These are phyloP conservation scores for Lasiosphaeriaceae sp. DNA, from an alignment of 495 filamentous ascomycete genomes.

Conservation along the genomic window DNA sequence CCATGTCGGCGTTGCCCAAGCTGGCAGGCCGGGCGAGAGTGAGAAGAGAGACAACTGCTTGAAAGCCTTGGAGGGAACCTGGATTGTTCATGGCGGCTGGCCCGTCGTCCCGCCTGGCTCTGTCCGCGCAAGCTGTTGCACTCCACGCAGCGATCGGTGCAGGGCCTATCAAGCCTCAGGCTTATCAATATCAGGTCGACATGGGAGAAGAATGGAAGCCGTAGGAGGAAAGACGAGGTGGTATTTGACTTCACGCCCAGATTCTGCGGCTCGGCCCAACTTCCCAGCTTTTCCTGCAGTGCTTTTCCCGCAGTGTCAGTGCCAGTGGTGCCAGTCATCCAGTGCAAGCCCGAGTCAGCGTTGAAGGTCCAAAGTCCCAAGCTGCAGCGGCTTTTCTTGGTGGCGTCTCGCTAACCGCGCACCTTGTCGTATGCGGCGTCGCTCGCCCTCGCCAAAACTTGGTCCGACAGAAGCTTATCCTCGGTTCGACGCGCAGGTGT, in stretches of 20 bases:
- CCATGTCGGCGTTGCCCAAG: constrained; percentile 12
- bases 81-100: background rate
- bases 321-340: too few relatives aligned
- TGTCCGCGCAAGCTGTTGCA: background rate
- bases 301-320: too few relatives aligned
- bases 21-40: background rate
- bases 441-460: background rate
- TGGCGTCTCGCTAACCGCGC: background rate
- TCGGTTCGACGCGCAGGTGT: background rate
- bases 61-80: background rate
- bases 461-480: background rate
- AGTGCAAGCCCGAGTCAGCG: background rate
- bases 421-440: background rate
- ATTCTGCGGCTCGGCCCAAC: too few relatives aligned
- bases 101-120: background rate
- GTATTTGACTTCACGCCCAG: too few relatives aligned
- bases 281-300: too few relatives aligned
- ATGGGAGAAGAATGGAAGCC: too few relatives aligned
- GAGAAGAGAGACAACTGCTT: background rate
- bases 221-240: too few relatives aligned
- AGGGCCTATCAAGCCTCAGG: too few relatives aligned
- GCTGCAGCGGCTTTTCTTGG: background rate
- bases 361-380: background rate
- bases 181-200: too few relatives aligned
- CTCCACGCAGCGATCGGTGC: too few relatives aligned